Evolutionary conservation across 1,284 basidiomycete species (phyloP).

Genomic region (Malassezia vespertilionis): DNA sequence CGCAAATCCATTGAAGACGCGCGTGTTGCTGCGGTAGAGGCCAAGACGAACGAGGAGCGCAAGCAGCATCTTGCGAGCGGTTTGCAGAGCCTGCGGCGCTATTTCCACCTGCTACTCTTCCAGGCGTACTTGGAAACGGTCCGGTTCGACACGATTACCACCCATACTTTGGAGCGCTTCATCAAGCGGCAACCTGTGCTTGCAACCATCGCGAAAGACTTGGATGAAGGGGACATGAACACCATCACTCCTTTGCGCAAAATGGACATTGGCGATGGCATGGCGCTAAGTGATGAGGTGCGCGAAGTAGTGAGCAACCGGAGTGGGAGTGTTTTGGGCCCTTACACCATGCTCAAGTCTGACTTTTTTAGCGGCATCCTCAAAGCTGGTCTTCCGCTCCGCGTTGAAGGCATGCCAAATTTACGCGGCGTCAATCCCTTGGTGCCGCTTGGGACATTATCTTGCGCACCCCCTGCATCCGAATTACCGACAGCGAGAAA

Average conservation of each 20-base stretch:
- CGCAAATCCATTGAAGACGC: slow-evolving; percentile 80
- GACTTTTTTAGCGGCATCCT: slow-evolving; percentile 65
- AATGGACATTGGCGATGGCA: slow-evolving; percentile 54
- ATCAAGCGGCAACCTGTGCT: slow-evolving; percentile 57
- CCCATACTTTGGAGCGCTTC: slow-evolving; percentile 36
- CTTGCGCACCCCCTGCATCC: slow-evolving; percentile 15
- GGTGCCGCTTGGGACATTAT: slow-evolving; percentile 6
- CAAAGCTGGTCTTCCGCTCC: slow-evolving; percentile 31
- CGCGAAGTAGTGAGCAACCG: slow-evolving; percentile 61
- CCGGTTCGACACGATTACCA: slow-evolving; percentile 55
- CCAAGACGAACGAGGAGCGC: slow-evolving; percentile 64
- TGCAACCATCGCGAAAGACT: slow-evolving; percentile 86
- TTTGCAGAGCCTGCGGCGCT: slow-evolving; percentile 49
- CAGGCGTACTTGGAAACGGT: slow-evolving; percentile 83
- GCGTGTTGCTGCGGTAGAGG: slow-evolving; percentile 61
- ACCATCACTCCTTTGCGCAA: slow-evolving; percentile 71
- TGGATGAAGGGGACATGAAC: slow-evolving; percentile 65
- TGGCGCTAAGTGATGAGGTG: slow-evolving; percentile 55
- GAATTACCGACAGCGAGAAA: slow-evolving; percentile 23
- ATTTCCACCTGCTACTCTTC: slow-evolving; percentile 86
- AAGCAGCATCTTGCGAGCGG: slow-evolving; percentile 52
- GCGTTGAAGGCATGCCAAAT: slow-evolving; percentile 45
- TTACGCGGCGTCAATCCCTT: slow-evolving; percentile 36
- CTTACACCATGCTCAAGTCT: slow-evolving; percentile 88
- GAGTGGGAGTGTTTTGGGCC: slow-evolving; percentile 74